Base-by-base conservation (phyloP, 2,329 filamentous ascomycete species). In the Diplodia seriata region DNA sequence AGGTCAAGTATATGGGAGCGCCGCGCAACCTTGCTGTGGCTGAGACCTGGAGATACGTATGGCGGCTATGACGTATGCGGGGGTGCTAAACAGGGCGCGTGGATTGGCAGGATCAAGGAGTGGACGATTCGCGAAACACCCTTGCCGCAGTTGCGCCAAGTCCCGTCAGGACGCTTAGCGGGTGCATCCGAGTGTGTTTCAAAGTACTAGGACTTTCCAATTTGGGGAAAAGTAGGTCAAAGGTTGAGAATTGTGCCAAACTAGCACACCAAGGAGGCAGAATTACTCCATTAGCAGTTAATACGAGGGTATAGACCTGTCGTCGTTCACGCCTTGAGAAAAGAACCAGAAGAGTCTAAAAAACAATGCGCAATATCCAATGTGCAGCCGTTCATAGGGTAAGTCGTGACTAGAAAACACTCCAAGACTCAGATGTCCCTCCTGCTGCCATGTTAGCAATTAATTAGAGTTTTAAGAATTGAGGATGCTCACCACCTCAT, bases 401-500 rank as follows among this genome's bases (percentile, higher is more conserved):
- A 62, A 20, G 59, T 63, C 59, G 31, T 63, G 31, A 63, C 31
- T 51, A 51, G 31, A 31, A 38, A 63, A 38, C 9, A 40, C 50
- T 20, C 31, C 23, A 20, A 20, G 23, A 11, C 31, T 63, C 43
- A 68, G 5, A 68, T 54, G 33, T 64, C 67, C n/a, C 67, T 49
- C 67, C 67, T 68, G 51, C 11, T 33, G 23, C 20, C n/a, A 23
- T 26, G 15, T 55, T 31, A 54, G n/a, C 61, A 31, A 29, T 20
- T 8, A n/a, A 29, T 20, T 8, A n/a, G 9, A 15, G 7, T 14
- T 18, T 38, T 33, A 4, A 15, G 15, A 23, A 36, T 9, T 18
- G 29, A 40, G 6, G 14, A 59, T 12, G 62, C 51, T 68, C 40
- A 68, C 67, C 67, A 64, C 49, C 18, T 54, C 66, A 78, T 53